phyloP scores from a whole-genome alignment of 225 moss, liverwort and hornwort genomes.

The Ulota crispa region DNA sequence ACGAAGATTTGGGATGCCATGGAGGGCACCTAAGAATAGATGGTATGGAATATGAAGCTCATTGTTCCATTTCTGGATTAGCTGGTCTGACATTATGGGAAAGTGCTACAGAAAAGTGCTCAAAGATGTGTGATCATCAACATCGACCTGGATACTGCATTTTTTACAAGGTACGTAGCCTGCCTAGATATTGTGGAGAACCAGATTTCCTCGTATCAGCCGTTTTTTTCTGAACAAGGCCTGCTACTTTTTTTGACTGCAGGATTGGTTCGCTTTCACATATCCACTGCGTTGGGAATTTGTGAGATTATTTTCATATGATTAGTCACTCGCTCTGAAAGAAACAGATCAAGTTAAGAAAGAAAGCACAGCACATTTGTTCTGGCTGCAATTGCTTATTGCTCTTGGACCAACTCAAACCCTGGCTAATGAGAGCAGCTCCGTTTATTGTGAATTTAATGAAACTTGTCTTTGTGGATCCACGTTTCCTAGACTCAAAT shows the following conservation, averaged over 20 bases:
- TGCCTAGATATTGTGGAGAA: constrained; percentile 13
- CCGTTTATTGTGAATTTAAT: neutral
- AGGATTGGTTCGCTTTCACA: constrained; percentile 21
- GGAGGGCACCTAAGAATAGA: constrained; percentile 19
- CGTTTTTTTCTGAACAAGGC: constrained; percentile 9
- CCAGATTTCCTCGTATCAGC: neutral
- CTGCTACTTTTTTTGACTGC: constrained; percentile 23
- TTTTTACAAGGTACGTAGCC: constrained; percentile 18
- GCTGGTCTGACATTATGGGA: neutral
- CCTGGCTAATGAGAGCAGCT: neutral
- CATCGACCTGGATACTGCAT: constrained; percentile 10
- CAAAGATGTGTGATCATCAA: constrained; percentile 6
- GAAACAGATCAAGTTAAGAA: constrained; percentile 20
- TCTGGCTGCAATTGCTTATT: neutral
- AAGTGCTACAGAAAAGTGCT: constrained; percentile 4
- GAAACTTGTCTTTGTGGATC: too few species aligned
- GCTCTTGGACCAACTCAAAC: neutral
- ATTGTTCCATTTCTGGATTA: constrained; percentile 8
- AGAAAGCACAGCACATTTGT: neutral
- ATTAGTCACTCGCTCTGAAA: neutral
- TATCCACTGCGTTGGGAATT: constrained; percentile 18
- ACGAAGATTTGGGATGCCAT: constrained; percentile 23
- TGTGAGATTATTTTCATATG: constrained; percentile 14
- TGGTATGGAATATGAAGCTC: constrained; percentile 20
- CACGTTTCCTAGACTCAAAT: too few species aligned